phyloP scores from a whole-genome alignment of 2,329 filamentous ascomycete species.

The Aspergillus aculeatinus region DNA sequence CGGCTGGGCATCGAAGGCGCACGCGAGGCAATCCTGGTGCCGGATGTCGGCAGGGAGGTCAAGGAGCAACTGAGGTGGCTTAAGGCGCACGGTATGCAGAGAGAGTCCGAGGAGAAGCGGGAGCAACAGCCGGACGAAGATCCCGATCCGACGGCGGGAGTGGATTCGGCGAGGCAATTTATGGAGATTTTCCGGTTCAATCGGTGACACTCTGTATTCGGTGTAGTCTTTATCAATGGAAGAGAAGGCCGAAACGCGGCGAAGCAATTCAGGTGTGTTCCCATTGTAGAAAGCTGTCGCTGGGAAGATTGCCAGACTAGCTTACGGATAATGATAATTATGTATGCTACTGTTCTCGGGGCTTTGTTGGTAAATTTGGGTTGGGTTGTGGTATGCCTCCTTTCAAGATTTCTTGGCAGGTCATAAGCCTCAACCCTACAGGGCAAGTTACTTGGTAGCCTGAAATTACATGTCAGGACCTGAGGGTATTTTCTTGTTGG shows the following conservation, averaged over 20 bases:
- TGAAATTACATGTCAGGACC: neutral
- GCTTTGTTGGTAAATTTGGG: neutral
- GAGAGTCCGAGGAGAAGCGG: constrained; percentile 12
- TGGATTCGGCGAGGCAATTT: constrained; percentile 46
- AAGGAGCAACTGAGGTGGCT: constrained; percentile 29
- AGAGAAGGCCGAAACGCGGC: no score
- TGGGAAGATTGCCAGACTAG: no score
- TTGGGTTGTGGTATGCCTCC: neutral
- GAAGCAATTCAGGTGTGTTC: no score
- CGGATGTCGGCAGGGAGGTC: constrained; percentile 41
- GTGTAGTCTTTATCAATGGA: neutral
- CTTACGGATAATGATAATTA: no score
- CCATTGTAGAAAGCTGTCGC: no score
- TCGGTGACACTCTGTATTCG: constrained; percentile 23
- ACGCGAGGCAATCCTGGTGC: constrained; percentile 43
- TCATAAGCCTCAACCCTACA: neutral
- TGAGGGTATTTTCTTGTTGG: neutral
- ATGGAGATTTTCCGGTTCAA: constrained; percentile 48
- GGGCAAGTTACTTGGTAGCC: neutral
- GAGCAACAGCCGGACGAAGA: constrained; percentile 28
- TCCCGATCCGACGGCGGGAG: constrained; percentile 35
- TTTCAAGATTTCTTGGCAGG: neutral
- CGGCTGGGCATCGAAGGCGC: constrained; percentile 38
- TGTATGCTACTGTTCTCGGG: neutral
- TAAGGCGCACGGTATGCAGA: constrained; percentile 18